Base-by-base conservation (phyloP, 2,329 filamentous ascomycete genomes). In the Trichoderma oligosporum region DNA sequence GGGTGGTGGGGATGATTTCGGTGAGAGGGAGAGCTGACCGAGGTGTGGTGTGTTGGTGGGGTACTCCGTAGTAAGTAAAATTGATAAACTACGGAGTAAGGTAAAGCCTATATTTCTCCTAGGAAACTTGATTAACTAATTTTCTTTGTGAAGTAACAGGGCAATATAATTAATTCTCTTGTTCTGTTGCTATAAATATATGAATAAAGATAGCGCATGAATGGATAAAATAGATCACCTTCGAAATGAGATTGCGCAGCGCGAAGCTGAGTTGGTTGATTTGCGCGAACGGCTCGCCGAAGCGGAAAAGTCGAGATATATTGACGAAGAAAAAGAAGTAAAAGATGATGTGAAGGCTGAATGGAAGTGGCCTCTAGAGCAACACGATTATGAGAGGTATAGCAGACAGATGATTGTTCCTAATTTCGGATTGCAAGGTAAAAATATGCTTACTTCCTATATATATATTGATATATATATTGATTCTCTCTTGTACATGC, bases 361-460 rank as follows among this genome's bases (percentile, higher is more conserved):
- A 24, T 76, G 74, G 73, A 82, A 75, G 62, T 93, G 89, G 87
- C 89, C 89, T 0, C 76, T 96, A 2, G 71, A 74, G 4, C 74
- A 78, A 14, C 82, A 87, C 4, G 91, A 97, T 65, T 96, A 96
- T 70, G 83, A 84, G 62, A 82, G 92, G 60, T 97, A 97, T 74
- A 91, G 90, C 7, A 81, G 93, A 36, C 93, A 97, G 73, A 86
- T 97, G 76, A 92, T 97, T 62, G 83, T 97, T 60, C 88, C 91
- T 0, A 83, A 87, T 57, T 78, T 97, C 60, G 91, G 92, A 0
- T 76, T 96, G 1, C 78, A 85, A 70, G 90, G 88, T 88, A 47
- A n/a, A n/a, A n/a, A n/a, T n/a, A n/a, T n/a, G n/a, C n/a, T n/a
- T n/a, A n/a, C n/a, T n/a, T n/a, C n/a, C 60, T 71, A 62, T 22